Percentiles rank a stretch among this genome's conserved stretches.
phyloP scores from a whole-genome alignment of 805 yeast species.

The Zygosaccharomyces bisporus region DNA sequence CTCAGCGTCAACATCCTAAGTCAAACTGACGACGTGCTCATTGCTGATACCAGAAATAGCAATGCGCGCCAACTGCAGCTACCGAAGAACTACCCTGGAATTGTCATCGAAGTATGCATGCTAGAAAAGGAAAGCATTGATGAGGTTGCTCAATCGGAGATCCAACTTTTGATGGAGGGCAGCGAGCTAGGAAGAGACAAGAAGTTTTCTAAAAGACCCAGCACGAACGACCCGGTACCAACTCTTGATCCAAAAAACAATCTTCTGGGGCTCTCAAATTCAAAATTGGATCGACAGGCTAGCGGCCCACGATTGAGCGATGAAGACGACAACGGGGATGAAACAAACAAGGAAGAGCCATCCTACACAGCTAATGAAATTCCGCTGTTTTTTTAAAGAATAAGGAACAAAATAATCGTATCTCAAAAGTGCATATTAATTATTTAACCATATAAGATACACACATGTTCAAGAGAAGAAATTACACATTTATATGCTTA shows the following conservation, averaged over 20 bases:
- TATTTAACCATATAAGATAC: slow-evolving; percentile 5
- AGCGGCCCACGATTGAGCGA: background rate
- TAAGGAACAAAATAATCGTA: background rate
- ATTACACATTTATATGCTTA: background rate
- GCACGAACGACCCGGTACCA: background rate
- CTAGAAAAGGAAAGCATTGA: slow-evolving; percentile 35
- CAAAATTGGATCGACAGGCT: background rate
- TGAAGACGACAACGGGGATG: background rate
- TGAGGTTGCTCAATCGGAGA: slow-evolving; percentile 23
- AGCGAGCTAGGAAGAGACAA: slow-evolving; percentile 11
- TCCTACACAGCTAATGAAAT: slow-evolving; percentile 13
- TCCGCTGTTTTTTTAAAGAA: slow-evolving; percentile 19
- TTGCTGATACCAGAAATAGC: slow-evolving; percentile 23
- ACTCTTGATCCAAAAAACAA: background rate
- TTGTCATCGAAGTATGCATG: slow-evolving; percentile 40
- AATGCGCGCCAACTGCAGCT: slow-evolving; percentile 16
- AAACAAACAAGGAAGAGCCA: background rate
- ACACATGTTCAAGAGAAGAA: background rate
- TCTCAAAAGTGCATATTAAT: slow-evolving; percentile 6
- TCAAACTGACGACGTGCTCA: slow-evolving; percentile 30
- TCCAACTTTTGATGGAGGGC: slow-evolving; percentile 27
- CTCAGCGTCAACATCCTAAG: slow-evolving; percentile 47
- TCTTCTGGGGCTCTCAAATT: slow-evolving; percentile 2
- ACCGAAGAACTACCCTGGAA: slow-evolving; percentile 40
- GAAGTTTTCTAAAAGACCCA: background rate